Evolutionary conservation across 2,329 filamentous ascomycete genomes (phyloP).

Genomic region (Diaporthe sp.): DNA sequence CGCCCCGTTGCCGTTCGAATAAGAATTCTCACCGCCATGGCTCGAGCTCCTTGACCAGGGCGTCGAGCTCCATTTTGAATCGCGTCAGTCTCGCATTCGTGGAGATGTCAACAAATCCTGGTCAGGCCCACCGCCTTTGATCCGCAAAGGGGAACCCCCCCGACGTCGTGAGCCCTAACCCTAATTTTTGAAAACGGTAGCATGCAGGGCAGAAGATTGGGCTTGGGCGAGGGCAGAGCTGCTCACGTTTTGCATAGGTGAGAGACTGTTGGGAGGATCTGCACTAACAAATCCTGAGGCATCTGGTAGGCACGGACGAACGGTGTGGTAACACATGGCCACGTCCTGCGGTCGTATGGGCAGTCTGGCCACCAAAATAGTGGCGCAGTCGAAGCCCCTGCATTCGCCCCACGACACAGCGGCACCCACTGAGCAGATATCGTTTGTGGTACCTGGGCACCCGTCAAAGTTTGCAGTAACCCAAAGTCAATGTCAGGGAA

Average conservation of each 20-base stretch:
- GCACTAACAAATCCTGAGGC: background rate
- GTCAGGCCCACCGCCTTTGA: constrained; percentile 29
- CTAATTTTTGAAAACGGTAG: background rate
- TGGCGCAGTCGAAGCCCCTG: constrained; percentile 10
- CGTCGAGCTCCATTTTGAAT: constrained; percentile 27
- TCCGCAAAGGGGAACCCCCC: constrained; percentile 10
- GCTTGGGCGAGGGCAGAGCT: background rate
- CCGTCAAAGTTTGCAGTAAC: background rate
- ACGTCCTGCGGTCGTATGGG: background rate
- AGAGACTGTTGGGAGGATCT: background rate
- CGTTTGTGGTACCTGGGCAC: background rate
- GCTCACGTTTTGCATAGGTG: background rate
- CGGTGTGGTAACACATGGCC: constrained; percentile 28
- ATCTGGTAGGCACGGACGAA: background rate
- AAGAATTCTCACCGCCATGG: constrained; percentile 35
- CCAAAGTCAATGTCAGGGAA: background rate
- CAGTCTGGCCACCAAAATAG: constrained; percentile 1
- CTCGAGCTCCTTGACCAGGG: constrained; percentile 27
- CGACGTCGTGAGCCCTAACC: constrained; percentile 24
- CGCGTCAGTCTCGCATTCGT: constrained; percentile 35
- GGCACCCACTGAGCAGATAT: background rate
- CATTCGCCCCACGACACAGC: constrained; percentile 18
- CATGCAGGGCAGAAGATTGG: background rate
- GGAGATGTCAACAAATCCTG: constrained; percentile 20
- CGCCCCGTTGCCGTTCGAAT: constrained; percentile 15